Conservation (phyloP, 805 yeast species). For the Wickerhamiella azyma region DNA sequence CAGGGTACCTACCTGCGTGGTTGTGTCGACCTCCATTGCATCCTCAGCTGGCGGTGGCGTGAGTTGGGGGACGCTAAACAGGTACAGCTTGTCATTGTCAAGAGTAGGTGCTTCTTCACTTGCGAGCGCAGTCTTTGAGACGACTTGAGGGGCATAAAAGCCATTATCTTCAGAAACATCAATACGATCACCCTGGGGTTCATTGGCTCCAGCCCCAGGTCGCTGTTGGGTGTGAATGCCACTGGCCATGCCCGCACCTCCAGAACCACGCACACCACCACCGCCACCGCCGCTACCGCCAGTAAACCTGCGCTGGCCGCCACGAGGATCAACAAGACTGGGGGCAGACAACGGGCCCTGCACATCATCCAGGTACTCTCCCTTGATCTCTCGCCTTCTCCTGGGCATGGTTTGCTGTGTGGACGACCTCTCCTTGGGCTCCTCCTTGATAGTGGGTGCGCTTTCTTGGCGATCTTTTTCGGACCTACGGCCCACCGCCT, state of each 20-base stretch:
- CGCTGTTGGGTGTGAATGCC: slow-evolving; percentile 10
- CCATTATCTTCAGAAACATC: slow-evolving; percentile 1
- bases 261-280: not conserved
- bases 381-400: slow-evolving; percentile 9
- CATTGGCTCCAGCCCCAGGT: not conserved
- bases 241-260: not conserved
- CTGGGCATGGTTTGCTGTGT: slow-evolving; percentile 11
- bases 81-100: slow-evolving; percentile 21
- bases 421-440: slow-evolving; percentile 14
- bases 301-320: not conserved
- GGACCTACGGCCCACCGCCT: slow-evolving; percentile 69
- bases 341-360: slow-evolving; percentile 28
- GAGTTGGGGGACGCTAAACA: slow-evolving; percentile 32
- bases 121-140: not conserved
- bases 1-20: slow-evolving; percentile 60
- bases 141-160: slow-evolving; percentile 4
- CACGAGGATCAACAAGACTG: slow-evolving; percentile 14
- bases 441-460: slow-evolving; percentile 41
- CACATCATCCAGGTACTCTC: slow-evolving; percentile 20
- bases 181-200: not conserved
- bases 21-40: slow-evolving; percentile 11
- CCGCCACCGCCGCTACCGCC: slow-evolving; percentile 9
- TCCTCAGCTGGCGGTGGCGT: slow-evolving; percentile 10
- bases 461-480: slow-evolving; percentile 72
- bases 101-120: slow-evolving; percentile 10